Evolutionary conservation across 179 eudicot genomes (phyloP).

Genomic region (Pouteria campechiana): DNA sequence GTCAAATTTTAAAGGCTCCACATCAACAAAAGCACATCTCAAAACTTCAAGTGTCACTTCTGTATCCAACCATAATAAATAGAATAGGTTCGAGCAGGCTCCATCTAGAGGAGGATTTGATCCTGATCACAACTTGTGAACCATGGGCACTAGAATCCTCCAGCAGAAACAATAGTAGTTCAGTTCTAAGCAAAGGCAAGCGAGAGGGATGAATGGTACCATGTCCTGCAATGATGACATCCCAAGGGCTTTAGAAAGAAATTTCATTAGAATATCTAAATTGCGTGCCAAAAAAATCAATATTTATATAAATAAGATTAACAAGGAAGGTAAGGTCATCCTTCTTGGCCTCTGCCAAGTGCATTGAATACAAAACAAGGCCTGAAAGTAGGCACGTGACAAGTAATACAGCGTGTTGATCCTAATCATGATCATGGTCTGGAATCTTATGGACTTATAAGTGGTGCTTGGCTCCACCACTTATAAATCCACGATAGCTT

Average conservation of each 20-base stretch:
- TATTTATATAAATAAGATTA: too few relatives aligned
- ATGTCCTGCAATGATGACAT: constrained; percentile 46
- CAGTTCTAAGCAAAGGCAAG: constrained; percentile 57
- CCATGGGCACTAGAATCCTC: constrained; percentile 54
- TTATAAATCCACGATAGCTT: too few relatives aligned
- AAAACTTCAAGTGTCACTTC: constrained; percentile 83
- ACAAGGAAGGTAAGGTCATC: too few relatives aligned
- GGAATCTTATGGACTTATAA: too few relatives aligned
- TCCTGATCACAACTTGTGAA: constrained; percentile 23
- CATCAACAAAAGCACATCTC: constrained; percentile 49
- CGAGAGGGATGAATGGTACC: constrained; percentile 58
- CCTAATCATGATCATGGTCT: too few relatives aligned
- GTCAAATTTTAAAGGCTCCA: constrained; percentile 15
- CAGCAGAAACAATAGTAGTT: constrained; percentile 70
- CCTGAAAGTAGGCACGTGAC: too few relatives aligned
- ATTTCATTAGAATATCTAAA: too few relatives aligned
- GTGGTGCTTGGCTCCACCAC: too few relatives aligned
- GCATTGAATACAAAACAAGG: too few relatives aligned
- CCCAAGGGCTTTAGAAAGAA: neutral
- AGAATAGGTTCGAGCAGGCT: constrained; percentile 44
- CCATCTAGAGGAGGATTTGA: constrained; percentile 31
- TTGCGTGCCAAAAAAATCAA: too few relatives aligned
- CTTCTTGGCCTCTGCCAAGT: too few relatives aligned
- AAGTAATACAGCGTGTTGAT: too few relatives aligned
- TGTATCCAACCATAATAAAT: constrained; percentile 68